Base-by-base conservation (phyloP, 1,284 basidiomycete genomes). In the Trichosporon asahii region DNA sequence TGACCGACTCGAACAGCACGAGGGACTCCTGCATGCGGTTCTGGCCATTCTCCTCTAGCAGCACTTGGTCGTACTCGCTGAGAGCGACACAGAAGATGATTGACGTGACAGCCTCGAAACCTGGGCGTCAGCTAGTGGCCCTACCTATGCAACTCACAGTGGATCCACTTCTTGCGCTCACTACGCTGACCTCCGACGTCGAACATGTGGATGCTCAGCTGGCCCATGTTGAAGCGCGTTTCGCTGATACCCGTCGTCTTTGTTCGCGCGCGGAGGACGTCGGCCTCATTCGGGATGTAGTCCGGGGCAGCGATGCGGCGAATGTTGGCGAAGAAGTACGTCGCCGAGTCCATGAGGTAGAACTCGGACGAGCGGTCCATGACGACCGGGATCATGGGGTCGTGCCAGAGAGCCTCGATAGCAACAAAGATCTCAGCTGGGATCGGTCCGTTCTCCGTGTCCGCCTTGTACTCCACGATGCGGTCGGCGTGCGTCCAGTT, bases 21-120 rank as follows among this genome's bases (percentile, higher is more conserved):
- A 99, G 86, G 0, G 92, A 94, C 82, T 99, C 96, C 23, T 89
- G 89, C 95, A 99, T 98, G 27, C 95, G 91, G 82, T 98, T 98
- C 90, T 95, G 82, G 27, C 83, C 82, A 68, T 81, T 81, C 80
- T 91, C 91, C 76, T 94, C 92, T 21, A 93, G 83, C 33, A 93
- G 81, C 0, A 93, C 90, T 82, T 95, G 95, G 81, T 98, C 95
- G 80, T 98, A 98, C 83, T 98, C 95, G 76, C 90, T 93, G 63
- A 98, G 85, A 14, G 94, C 94, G 0, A 94, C 94, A 80, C 95
- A 94, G 83, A 98, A 98, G 73, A 98, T 94, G 82, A 98, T 97
- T 35, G 91, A 92, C 0, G 95, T 97, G 15, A 98, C 94, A 70
- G 90, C 92, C 81, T 98, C 95, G 76, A 98, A 98, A 76, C 83